phyloP scores from a whole-genome alignment of 2,329 filamentous ascomycete genomes.

The Talaromyces amestolkiae region DNA sequence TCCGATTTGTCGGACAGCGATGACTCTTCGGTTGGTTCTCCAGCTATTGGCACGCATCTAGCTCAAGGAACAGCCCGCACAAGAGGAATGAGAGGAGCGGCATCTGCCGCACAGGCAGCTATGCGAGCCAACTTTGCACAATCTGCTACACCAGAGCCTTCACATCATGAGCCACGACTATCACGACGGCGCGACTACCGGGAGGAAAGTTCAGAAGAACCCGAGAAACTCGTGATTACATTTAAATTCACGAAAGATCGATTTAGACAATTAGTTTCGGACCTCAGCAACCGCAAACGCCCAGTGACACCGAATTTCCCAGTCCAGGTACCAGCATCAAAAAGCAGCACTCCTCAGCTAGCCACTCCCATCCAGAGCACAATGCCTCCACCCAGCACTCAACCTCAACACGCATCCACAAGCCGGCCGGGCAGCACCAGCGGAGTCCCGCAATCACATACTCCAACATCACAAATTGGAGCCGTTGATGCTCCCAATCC shows the following conservation, averaged over 20 bases:
- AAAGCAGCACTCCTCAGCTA: slow-evolving; percentile 47
- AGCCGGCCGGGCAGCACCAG: slow-evolving; percentile 25
- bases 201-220: slow-evolving; percentile 75
- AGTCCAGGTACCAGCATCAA: slow-evolving; percentile 47
- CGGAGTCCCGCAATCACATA: slow-evolving; percentile 26
- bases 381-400: slow-evolving; percentile 49
- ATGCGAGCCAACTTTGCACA: slow-evolving; percentile 72
- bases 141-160: slow-evolving; percentile 82
- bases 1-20: slow-evolving; percentile 93
- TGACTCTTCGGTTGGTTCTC: slow-evolving; percentile 82
- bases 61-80: slow-evolving; percentile 74
- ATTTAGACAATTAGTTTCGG: slow-evolving; percentile 64
- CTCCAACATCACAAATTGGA: slow-evolving; percentile 40
- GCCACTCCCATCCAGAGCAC: slow-evolving; percentile 52
- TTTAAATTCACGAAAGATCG: slow-evolving; percentile 71
- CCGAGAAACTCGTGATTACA: slow-evolving; percentile 68
- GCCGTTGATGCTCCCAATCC: slow-evolving; percentile 48
- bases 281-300: slow-evolving; percentile 46
- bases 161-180: slow-evolving; percentile 65
- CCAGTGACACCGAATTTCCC: slow-evolving; percentile 35
- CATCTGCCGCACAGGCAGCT: slow-evolving; percentile 78
- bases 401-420: slow-evolving; percentile 27
- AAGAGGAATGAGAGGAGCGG: slow-evolving; percentile 83
- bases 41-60: slow-evolving; percentile 68
- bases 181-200: slow-evolving; percentile 63